These are phyloP conservation scores for Ogataea pilisensis DNA, from an alignment of 805 yeast genomes.

Conservation along the genomic window DNA sequence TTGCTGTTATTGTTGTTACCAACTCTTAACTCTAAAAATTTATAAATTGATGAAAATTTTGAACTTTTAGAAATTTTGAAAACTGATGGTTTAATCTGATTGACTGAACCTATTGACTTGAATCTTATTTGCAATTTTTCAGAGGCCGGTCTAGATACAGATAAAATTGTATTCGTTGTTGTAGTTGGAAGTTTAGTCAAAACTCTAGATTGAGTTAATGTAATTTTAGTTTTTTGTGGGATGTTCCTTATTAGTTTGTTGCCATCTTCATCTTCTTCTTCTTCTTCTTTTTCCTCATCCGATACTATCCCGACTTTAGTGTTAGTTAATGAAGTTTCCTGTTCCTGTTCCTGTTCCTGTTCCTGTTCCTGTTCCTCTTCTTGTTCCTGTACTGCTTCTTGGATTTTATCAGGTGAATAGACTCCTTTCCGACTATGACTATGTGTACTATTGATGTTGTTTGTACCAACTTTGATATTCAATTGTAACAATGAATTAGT, in stretches of 20 bases:
- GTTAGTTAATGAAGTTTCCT: too few species aligned
- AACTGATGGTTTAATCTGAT: slow-evolving; percentile 46
- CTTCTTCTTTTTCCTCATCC: slow-evolving; percentile 1
- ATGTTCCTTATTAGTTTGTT: slow-evolving; percentile 13
- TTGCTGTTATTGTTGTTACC: neutral
- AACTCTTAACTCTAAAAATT: slow-evolving; percentile 41
- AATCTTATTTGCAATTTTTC: slow-evolving; percentile 47
- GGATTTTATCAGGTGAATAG: too few species aligned
- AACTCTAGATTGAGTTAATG: slow-evolving; percentile 27
- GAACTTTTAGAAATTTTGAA: slow-evolving; percentile 47
- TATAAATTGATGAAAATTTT: slow-evolving; percentile 41
- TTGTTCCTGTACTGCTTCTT: too few species aligned
- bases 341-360: too few species aligned
- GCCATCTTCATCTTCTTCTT: slow-evolving; percentile 7
- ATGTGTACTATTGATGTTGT: neutral
- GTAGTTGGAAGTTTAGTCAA: slow-evolving; percentile 20
- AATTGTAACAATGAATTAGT: slow-evolving; percentile 16
- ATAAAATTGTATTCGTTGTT: slow-evolving; percentile 22
- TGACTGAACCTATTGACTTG: slow-evolving; percentile 54
- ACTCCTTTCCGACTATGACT: slow-evolving; percentile 4
- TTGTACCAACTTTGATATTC: slow-evolving; percentile 16
- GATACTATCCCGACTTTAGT: too few species aligned
- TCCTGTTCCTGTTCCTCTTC: too few species aligned
- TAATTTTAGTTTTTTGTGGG: slow-evolving; percentile 26
- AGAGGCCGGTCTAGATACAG: slow-evolving; percentile 12